Conservation (phyloP, 192 early-diverging fungal species). For the Hyaloraphidium curvatum region DNA sequence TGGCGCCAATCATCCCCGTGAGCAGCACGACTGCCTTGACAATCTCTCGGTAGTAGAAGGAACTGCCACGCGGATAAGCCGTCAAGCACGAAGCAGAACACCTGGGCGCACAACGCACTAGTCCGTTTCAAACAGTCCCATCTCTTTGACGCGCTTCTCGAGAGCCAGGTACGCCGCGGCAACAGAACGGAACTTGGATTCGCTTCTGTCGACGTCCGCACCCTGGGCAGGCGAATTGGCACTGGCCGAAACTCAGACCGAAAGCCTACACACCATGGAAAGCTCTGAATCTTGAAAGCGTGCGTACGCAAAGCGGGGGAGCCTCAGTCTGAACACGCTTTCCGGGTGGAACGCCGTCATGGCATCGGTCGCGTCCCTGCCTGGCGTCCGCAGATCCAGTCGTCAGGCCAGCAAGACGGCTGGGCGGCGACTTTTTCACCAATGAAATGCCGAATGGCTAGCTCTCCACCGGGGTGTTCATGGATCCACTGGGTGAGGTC, state of each 20-base stretch:
- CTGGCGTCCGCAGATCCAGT: constrained; percentile 6
- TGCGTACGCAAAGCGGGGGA: constrained; percentile 49
- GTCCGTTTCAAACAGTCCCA: constrained; percentile 45
- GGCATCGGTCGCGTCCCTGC: constrained; percentile 72
- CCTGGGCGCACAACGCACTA: constrained; percentile 25
- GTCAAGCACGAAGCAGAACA: constrained; percentile 19
- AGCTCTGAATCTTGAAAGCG: too few species aligned
- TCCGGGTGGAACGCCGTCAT: constrained; percentile 68
- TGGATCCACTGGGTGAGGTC: constrained; percentile 49
- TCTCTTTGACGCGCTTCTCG: constrained; percentile 34
- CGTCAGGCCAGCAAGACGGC: background rate
- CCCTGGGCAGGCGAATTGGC: too few species aligned
- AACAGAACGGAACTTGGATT: too few species aligned
- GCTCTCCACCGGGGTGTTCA: constrained; percentile 78
- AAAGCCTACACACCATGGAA: too few species aligned
- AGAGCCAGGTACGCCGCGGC: constrained; percentile 41
- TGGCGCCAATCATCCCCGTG: constrained; percentile 12
- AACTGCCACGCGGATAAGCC: constrained; percentile 12
- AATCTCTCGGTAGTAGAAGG: constrained; percentile 1
- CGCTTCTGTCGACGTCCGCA: too few species aligned
- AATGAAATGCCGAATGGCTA: constrained; percentile 70
- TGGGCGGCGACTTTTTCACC: constrained; percentile 24
- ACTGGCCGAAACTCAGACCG: too few species aligned
- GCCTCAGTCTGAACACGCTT: constrained; percentile 47
- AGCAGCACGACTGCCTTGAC: constrained; percentile 19